These are phyloP conservation scores for Avena atlantica DNA, from an alignment of 176 grass and related monocot species.

Conservation along the genomic window DNA sequence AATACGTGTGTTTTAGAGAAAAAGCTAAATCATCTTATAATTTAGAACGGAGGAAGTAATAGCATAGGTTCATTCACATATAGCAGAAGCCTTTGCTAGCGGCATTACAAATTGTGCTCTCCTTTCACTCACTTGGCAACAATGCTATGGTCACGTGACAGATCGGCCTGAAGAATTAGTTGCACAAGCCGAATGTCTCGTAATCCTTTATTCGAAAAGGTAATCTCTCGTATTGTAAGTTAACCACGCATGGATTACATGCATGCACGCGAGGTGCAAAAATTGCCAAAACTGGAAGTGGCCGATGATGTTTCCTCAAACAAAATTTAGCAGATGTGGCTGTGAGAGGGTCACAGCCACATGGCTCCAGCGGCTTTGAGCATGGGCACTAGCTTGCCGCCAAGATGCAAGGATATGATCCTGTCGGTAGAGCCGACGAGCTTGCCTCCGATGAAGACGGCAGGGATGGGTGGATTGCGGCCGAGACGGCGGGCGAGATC, in stretches of 20 bases:
- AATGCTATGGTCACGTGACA: not conserved
- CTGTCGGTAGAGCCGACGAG: constrained; percentile 67
- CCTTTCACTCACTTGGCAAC: too few relatives aligned
- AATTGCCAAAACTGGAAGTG: not conserved
- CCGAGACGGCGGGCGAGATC: constrained; percentile 54
- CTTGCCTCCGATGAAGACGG: constrained; percentile 64
- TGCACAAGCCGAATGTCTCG: not conserved
- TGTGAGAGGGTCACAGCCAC: constrained; percentile 49
- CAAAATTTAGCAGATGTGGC: not conserved
- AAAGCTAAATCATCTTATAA: too few relatives aligned
- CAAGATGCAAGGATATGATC: constrained; percentile 65
- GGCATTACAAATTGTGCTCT: not conserved
- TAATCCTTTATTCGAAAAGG: too few relatives aligned
- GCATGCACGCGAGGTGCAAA: not conserved
- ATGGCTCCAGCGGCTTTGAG: constrained; percentile 60
- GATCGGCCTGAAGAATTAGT: not conserved
- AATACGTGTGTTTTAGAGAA: too few relatives aligned
- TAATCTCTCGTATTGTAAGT: not conserved
- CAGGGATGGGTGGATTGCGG: constrained; percentile 48
- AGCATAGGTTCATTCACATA: too few relatives aligned
- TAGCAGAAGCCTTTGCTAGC: not conserved
- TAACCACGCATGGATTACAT: not conserved
- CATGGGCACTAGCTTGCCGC: constrained; percentile 60
- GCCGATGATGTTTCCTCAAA: not conserved
- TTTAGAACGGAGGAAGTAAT: too few relatives aligned